Base-by-base conservation (phyloP, 2,329 filamentous ascomycete genomes). In the Penicillium italicum region DNA sequence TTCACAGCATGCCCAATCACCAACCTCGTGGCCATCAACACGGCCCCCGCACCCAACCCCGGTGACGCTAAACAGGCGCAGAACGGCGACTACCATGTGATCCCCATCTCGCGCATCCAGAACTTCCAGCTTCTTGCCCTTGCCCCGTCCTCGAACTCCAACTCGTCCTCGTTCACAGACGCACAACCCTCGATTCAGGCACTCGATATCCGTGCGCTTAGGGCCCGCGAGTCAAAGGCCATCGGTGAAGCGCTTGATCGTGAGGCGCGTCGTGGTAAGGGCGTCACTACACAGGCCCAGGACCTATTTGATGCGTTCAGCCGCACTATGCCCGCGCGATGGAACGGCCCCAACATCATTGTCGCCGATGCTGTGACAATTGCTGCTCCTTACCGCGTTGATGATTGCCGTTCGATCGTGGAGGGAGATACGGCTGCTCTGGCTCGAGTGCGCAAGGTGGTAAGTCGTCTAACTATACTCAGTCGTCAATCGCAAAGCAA, bases 221-320 rank as follows among this genome's bases (percentile, higher is more conserved):
- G 79, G 62, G 72, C 76, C 44, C 78, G 85, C 18, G 83, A 85
- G 68, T 78, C 80, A 28, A 77, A 76, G 55, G 81, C 82, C 10
- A 74, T 87, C 30, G 73, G 77, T 11, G 78, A 82, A 61, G 72
- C 83, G 62, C 82, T 85, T 66, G 80, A 84, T 58, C 75, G 77
- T 58, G 83, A 85, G 61, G 76, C 78, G n/a, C 78, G 80, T 52
- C 77, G 79, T 56, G 84, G 83, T 52, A 85, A 83, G 69, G 83
- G 83, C 10, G 84, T 86, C 8, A 82, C 77, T 36, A 78, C 75
- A 36, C 83, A 85, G 60, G 84, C 80, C 26, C 85, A 87, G 70
- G 83, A 85, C 51, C 74, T 87, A 16, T 87, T 84, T 63, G 83
- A 87, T 73, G 78, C 80, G 11, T 77, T 87, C 51, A 80, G 78